Evolutionary conservation across 805 yeast species (phyloP).

Genomic region (Lachancea sp.): DNA sequence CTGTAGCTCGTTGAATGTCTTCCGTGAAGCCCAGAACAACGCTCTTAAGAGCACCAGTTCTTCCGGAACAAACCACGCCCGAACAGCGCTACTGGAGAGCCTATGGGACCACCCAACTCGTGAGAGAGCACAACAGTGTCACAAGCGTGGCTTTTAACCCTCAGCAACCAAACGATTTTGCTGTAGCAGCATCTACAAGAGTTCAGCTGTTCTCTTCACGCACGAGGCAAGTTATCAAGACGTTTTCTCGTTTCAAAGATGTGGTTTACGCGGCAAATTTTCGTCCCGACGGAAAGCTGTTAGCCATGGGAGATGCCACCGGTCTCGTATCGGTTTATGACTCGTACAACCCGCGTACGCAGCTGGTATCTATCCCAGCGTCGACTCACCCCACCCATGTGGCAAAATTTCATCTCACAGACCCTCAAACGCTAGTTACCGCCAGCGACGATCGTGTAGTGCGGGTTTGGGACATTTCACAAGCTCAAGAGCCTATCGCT

Average conservation of each 20-base stretch:
- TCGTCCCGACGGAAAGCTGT: slow-evolving; percentile 81
- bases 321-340: slow-evolving; percentile 91
- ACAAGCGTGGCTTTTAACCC: slow-evolving; percentile 87
- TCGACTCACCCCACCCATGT: slow-evolving; percentile 87
- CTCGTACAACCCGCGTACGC: slow-evolving; percentile 67
- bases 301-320: slow-evolving; percentile 93
- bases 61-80: slow-evolving; percentile 76
- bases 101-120: slow-evolving; percentile 75
- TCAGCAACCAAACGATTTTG: slow-evolving; percentile 79
- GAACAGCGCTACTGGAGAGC: slow-evolving; percentile 94
- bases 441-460: slow-evolving; percentile 89
- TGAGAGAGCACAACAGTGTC: slow-evolving; percentile 89
- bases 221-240: slow-evolving; percentile 84
- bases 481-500: slow-evolving; percentile 62
- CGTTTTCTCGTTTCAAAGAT: slow-evolving; percentile 83
- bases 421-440: slow-evolving; percentile 57
- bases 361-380: slow-evolving; percentile 75
- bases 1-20: slow-evolving; percentile 47
- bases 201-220: slow-evolving; percentile 91
- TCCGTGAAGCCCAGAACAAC: slow-evolving; percentile 59
- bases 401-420: slow-evolving; percentile 78
- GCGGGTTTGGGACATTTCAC: slow-evolving; percentile 82
- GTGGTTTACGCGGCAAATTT: slow-evolving; percentile 89
- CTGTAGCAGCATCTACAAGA: slow-evolving; percentile 85
- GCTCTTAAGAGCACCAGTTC: slow-evolving; percentile 62